Evolutionary conservation across 2,329 filamentous ascomycete species (phyloP).

Genomic region (Aureobasidium melanogenum): DNA sequence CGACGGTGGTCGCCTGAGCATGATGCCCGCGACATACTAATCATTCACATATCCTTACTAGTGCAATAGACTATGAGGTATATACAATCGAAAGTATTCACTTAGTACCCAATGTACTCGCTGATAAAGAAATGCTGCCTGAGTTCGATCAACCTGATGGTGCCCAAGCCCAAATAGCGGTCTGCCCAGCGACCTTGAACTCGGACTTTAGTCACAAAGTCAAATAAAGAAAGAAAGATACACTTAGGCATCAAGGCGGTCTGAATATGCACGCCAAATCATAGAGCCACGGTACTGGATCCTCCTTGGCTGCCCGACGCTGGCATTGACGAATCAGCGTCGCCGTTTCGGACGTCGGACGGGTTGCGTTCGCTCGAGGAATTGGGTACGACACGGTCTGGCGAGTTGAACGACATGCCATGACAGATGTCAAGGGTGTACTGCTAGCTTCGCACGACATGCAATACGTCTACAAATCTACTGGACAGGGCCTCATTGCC

Average conservation of each 20-base stretch:
- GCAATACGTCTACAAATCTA: neutral
- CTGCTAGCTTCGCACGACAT: conserved; percentile 9
- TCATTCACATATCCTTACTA: neutral
- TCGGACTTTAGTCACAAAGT: neutral
- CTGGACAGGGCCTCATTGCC: neutral
- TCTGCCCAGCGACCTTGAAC: conserved; percentile 1
- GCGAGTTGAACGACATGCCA: neutral
- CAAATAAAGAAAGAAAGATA: neutral
- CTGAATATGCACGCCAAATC: neutral
- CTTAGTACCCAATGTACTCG: neutral
- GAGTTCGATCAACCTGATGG: neutral
- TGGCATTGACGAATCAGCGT: conserved; percentile 9
- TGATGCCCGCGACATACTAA: conserved; percentile 16
- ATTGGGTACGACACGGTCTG: conserved; percentile 2
- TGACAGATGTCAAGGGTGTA: conserved; percentile 8
- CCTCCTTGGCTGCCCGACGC: conserved; percentile 9
- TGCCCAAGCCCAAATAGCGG: conserved; percentile 4
- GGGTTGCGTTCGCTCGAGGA: neutral
- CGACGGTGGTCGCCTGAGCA: conserved; percentile 31
- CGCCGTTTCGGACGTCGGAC: neutral
- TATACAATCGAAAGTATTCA: neutral
- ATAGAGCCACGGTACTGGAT: conserved; percentile 6
- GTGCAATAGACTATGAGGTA: neutral
- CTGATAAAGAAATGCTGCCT: conserved; percentile 1
- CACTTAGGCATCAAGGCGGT: conserved; percentile 7